Conservation (phyloP, 345 rosid genomes). For the Xanthoceras sorbifolium region DNA sequence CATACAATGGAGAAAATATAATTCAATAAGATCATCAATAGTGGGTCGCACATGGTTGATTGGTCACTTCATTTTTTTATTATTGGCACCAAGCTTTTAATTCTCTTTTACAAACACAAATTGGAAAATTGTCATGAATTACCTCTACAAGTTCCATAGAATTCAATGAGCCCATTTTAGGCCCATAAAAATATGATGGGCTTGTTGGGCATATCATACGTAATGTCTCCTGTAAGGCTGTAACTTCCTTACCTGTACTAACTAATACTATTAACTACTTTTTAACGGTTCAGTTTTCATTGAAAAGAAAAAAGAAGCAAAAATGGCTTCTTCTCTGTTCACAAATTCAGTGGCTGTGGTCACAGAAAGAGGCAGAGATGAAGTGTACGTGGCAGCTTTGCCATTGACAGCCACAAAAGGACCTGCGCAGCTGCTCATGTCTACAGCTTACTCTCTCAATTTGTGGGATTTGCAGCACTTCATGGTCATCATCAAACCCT, state of each 20-base stretch:
- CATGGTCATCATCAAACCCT: conserved; percentile 59
- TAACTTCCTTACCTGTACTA: too few relatives aligned
- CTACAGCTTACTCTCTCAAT: conserved; percentile 60
- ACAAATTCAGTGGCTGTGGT: conserved; percentile 22
- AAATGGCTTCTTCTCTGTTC: conserved; percentile 33
- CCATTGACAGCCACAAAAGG: conserved; percentile 62
- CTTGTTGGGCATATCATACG: too few relatives aligned
- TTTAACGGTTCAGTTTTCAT: background rate
- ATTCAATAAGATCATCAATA: background rate
- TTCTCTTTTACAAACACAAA: too few relatives aligned
- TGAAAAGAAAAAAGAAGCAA: background rate
- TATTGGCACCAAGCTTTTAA: too few relatives aligned
- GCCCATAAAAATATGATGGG: too few relatives aligned
- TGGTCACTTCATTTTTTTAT: background rate
- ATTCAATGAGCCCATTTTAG: too few relatives aligned
- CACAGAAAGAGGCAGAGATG: conserved; percentile 36
- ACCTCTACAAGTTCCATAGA: too few relatives aligned
- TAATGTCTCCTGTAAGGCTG: too few relatives aligned
- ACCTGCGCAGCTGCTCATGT: conserved; percentile 55
- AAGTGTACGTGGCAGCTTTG: conserved; percentile 61
- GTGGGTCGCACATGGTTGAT: background rate
- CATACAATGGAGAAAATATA: too few relatives aligned
- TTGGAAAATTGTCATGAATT: too few relatives aligned
- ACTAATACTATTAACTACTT: background rate
- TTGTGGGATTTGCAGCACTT: conserved; percentile 58